Evolutionary conservation across 2,329 filamentous ascomycete genomes (phyloP).

Genomic region (Grosmannia penicillata): DNA sequence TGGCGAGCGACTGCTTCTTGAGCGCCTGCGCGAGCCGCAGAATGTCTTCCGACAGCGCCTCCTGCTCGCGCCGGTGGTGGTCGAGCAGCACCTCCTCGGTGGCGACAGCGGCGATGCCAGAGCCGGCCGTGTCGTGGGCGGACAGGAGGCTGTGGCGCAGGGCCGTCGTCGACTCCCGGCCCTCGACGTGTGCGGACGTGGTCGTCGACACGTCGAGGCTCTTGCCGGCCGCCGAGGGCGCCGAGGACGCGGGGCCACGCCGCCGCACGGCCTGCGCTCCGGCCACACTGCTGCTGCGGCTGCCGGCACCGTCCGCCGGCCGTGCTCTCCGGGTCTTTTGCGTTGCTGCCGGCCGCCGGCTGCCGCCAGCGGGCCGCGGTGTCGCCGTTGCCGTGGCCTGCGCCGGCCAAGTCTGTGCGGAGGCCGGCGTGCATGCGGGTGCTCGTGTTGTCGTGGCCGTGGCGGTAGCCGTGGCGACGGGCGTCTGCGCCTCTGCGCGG

Average conservation of each 20-base stretch:
- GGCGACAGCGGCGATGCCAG: constrained; percentile 22
- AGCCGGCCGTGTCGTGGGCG: constrained; percentile 7
- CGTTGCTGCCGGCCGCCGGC: no score
- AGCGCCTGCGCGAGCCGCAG: constrained; percentile 64
- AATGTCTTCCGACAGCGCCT: constrained; percentile 68
- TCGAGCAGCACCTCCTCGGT: constrained; percentile 59
- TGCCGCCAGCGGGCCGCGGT: no score
- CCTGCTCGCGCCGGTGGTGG: constrained; percentile 68
- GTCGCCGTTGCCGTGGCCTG: no score
- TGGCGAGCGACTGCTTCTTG: constrained; percentile 59
- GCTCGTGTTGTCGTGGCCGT: neutral
- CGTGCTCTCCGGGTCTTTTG: no score
- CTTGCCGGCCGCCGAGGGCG: neutral
- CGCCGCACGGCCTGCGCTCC: no score
- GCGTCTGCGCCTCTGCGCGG: constrained; percentile 27
- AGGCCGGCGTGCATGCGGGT: no score
- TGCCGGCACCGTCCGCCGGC: no score
- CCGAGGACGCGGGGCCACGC: neutral
- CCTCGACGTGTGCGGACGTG: constrained; percentile 3
- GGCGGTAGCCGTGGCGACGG: constrained; percentile 1
- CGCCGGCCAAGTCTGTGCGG: no score
- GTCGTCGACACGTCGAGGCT: constrained; percentile 3
- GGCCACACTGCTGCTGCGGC: no score
- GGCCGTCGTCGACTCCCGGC: neutral
- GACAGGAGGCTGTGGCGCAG: constrained; percentile 21